Conservation (phyloP, 1,139 yeast species). For the Geotrichum macrosporum region DNA sequence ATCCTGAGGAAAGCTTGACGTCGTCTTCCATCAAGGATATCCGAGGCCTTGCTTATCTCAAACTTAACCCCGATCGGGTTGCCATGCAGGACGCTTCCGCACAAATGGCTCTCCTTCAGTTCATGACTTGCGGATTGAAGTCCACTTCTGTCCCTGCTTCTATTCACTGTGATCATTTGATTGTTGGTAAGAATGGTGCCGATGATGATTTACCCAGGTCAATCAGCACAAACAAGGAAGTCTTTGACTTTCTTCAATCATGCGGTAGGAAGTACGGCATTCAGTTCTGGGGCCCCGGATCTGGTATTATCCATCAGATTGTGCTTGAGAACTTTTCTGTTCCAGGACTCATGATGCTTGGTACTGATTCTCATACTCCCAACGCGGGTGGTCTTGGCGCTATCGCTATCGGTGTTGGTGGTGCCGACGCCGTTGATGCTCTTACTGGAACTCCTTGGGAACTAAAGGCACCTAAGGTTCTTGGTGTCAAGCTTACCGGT, state of each 20-base stretch:
- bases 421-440: conserved; percentile 99
- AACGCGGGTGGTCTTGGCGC: conserved; percentile 99
- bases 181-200: conserved; percentile 96
- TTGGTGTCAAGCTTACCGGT: conserved; percentile 97
- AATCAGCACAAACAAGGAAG: conserved; percentile 90
- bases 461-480: conserved; percentile 94
- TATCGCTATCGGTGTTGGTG: conserved; percentile 99
- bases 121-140: conserved; percentile 96
- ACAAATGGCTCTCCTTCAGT: conserved; percentile 98
- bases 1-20: conserved; percentile 90
- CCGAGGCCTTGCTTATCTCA: conserved; percentile 93
- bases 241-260: conserved; percentile 86
- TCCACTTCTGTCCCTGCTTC: conserved; percentile 94
- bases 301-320: conserved; percentile 98
- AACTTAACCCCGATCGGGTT: conserved; percentile 98
- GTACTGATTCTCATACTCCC: conserved; percentile 99
- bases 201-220: conserved; percentile 91
- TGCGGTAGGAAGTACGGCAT: conserved; percentile 97
- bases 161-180: conserved; percentile 98
- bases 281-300: conserved; percentile 99
- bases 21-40: too few relatives aligned
- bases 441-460: conserved; percentile 97
- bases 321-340: conserved; percentile 95
- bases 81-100: conserved; percentile 99
- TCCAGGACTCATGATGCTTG: conserved; percentile 96